phyloP scores from a whole-genome alignment of 768 basidiomycete species.

The Lentinus brumalis region DNA sequence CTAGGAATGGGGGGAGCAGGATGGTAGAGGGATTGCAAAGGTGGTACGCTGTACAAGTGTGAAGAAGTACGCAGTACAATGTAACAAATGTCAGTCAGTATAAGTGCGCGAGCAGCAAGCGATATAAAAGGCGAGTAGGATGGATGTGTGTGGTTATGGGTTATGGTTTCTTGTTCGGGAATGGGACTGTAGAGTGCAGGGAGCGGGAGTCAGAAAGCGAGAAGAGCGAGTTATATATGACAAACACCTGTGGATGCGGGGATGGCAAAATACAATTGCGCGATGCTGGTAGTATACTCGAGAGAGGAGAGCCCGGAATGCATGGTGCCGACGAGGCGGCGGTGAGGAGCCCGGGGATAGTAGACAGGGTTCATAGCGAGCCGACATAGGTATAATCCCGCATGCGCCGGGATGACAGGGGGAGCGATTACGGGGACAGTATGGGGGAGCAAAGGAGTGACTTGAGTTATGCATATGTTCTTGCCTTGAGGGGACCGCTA shows the following conservation, averaged over 20 bases:
- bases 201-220: constrained; percentile 30
- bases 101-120: constrained; percentile 22
- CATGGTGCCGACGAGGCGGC: constrained; percentile 7
- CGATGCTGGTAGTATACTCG: constrained; percentile 38
- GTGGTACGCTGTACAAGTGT: constrained; percentile 36
- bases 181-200: constrained; percentile 8
- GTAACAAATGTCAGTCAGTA: background rate
- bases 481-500: constrained; percentile 7
- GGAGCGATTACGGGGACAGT: constrained; percentile 15
- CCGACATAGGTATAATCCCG: constrained; percentile 29
- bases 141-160: background rate
- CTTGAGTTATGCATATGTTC: constrained; percentile 18
- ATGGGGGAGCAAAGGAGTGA: constrained; percentile 18
- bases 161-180: background rate
- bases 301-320: constrained; percentile 29
- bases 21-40: constrained; percentile 19
- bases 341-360: constrained; percentile 13
- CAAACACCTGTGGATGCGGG: constrained; percentile 28
- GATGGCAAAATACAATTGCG: constrained; percentile 42
- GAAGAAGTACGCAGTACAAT: constrained; percentile 30
- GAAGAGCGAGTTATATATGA: constrained; percentile 31
- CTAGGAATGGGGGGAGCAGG: constrained; percentile 26
- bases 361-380: constrained; percentile 24
- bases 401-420: constrained; percentile 17
- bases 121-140: constrained; percentile 23